phyloP scores from a whole-genome alignment of 805 yeast genomes.

The Isabelozyma rhagii region DNA sequence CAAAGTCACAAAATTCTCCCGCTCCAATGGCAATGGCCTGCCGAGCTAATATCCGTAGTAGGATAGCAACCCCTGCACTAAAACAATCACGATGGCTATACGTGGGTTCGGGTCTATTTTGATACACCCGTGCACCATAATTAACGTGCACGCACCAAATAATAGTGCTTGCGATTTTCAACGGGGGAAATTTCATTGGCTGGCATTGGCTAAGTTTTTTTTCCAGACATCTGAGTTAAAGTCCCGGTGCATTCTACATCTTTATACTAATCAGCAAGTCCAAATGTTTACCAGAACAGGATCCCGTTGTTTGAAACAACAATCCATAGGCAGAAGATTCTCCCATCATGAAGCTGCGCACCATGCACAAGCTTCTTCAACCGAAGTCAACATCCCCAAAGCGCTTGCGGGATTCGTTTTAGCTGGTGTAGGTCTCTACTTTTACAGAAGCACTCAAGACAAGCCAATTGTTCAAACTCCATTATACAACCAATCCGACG shows the following conservation, averaged over 20 bases:
- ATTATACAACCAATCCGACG: slow-evolving; percentile 32
- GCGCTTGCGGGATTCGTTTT: slow-evolving; percentile 40
- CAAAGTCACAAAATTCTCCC: not conserved
- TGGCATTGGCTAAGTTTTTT: not conserved
- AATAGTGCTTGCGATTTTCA: not conserved
- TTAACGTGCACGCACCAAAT: not conserved
- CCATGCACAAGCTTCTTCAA: slow-evolving; percentile 11
- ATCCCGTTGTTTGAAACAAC: not conserved
- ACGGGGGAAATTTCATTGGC: not conserved
- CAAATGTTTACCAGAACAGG: slow-evolving; percentile 3
- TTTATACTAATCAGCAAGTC: no score
- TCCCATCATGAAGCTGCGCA: slow-evolving; percentile 6
- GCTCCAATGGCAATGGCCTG: not conserved
- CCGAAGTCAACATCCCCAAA: slow-evolving; percentile 38
- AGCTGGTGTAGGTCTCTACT: slow-evolving; percentile 28
- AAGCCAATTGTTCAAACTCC: slow-evolving; percentile 37
- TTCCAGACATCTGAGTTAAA: not conserved
- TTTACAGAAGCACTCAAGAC: slow-evolving; percentile 30
- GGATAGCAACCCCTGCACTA: no score
- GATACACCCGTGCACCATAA: not conserved
- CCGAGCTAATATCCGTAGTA: no score
- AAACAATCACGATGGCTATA: no score
- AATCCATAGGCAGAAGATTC: slow-evolving; percentile 12
- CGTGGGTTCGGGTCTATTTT: no score
- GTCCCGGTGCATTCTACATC: not conserved